Percentiles rank a stretch among this genome's conserved stretches.
Conservation (phyloP, 495 filamentous ascomycete genomes). For the Viridothelium virens region DNA sequence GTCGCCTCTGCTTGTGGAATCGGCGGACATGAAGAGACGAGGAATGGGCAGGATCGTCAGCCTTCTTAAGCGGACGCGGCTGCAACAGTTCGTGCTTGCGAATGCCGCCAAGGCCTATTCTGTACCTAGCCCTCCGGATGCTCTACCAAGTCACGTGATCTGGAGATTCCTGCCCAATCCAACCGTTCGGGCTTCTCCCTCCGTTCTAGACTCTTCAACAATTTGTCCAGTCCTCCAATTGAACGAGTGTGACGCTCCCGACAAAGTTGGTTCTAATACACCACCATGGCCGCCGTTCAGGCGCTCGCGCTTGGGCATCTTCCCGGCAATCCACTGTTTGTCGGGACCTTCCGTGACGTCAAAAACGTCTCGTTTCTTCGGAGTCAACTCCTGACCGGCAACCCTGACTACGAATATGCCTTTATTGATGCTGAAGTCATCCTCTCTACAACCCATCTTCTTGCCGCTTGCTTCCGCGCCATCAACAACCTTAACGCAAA, state of each 20-base stretch:
- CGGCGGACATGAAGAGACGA: not conserved
- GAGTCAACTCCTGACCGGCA: constrained; percentile 70
- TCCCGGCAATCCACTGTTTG: constrained; percentile 56
- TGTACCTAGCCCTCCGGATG: not conserved
- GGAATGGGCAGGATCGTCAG: not conserved
- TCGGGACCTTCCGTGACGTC: constrained; percentile 67
- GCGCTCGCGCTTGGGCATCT: constrained; percentile 63
- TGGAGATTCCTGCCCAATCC: not conserved
- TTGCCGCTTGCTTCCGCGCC: constrained; percentile 72
- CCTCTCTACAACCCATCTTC: constrained; percentile 59
- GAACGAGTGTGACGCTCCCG: not conserved
- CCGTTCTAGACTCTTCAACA: not conserved
- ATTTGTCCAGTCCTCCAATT: not conserved
- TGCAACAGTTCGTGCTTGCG: not conserved
- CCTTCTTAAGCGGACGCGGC: not conserved
- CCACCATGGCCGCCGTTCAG: constrained; percentile 30
- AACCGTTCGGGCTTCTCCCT: constrained; percentile 3
- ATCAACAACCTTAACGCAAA: constrained; percentile 55
- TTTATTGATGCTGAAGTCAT: constrained; percentile 79
- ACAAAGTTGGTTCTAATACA: not conserved
- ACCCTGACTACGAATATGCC: constrained; percentile 82
- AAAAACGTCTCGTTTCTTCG: constrained; percentile 68
- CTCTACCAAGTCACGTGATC: not conserved
- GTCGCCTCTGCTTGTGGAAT: not conserved
- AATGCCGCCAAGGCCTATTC: not conserved